These are phyloP conservation scores for Sphaerobolus stellatus DNA, from an alignment of 1,284 basidiomycete genomes.

Conservation along the genomic window DNA sequence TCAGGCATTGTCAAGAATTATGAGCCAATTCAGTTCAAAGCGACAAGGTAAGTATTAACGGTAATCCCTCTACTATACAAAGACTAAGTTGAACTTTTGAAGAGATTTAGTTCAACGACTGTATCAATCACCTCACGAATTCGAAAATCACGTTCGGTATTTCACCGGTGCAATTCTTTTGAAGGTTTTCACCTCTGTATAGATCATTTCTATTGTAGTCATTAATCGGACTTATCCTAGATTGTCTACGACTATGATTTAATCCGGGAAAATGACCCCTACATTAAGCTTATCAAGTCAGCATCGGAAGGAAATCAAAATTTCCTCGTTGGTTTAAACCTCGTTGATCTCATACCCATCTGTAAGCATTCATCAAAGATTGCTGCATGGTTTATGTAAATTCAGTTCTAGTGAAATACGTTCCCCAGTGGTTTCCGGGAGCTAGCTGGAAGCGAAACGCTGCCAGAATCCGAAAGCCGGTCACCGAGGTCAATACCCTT, in stretches of 20 bases:
- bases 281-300: slow-evolving; percentile 39
- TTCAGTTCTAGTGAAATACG: background rate
- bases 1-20: slow-evolving; percentile 24
- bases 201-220: background rate
- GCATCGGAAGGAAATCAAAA: slow-evolving; percentile 41
- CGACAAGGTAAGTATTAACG: slow-evolving; percentile 27
- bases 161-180: slow-evolving; percentile 12
- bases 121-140: slow-evolving; percentile 20
- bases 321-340: slow-evolving; percentile 38
- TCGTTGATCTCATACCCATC: slow-evolving; percentile 40
- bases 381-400: no score
- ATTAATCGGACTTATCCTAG: background rate
- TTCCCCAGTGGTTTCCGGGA: background rate
- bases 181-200: background rate
- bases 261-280: slow-evolving; percentile 14
- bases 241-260: slow-evolving; percentile 6
- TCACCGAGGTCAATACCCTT: background rate
- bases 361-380: background rate
- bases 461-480: background rate
- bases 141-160: slow-evolving; percentile 23
- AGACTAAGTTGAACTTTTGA: background rate
- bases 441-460: background rate
- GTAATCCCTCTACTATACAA: background rate
- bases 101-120: slow-evolving; percentile 23
- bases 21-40: slow-evolving; percentile 38